Evolutionary conservation across 768 basidiomycete genomes (phyloP), one percentile per base, ranked within the genome.

Genomic region (Phlebiopsis gigantea): DNA sequence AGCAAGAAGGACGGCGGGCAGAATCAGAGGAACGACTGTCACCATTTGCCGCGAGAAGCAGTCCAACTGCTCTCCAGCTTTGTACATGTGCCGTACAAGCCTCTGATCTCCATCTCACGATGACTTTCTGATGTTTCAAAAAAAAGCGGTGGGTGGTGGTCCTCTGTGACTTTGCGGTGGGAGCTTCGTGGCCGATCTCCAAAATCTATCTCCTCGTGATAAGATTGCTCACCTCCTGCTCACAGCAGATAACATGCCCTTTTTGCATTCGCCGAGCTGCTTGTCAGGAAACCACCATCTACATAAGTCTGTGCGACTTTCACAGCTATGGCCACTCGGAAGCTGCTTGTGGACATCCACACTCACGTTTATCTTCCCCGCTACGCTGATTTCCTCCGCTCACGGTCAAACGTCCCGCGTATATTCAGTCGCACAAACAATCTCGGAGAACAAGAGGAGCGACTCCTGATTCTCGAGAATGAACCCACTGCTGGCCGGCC

Each of bases 311-410:
- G n/a, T 1, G 24, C 30, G 15, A 21, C 14, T 19, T 2, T 45
- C 5, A 45, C 44, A 21, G 24, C 39, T n/a, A 60, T 65, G 55
- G 62, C 61, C 21, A 55, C 69, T 31, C 67, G 61, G 41, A 61
- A 63, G 28, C 73, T 83, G 1, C 71, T 90, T 44, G 81, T 94
- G 45, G 92, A 94, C 72, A 75, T 94, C 29, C 92, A 94, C 75
- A 90, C 89, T 4, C 92, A 94, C 61, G 80, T 93, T 42, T 94
- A 91, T 66, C 79, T 91, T 19, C 88, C 90, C 1, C 79, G 88
- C 30, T 93, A 94, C 69, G 81, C 84, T 19, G 73, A 83, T 0
- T 71, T 91, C 49, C 74, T 93, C 46, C 80, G 88, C 42, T 75
- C 81, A 30, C 81, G 92, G 42, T 69, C 79, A 2, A 68, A 73